phyloP scores from a whole-genome alignment of 352 stramenopile species.

The Globisporangium barbulae region DNA sequence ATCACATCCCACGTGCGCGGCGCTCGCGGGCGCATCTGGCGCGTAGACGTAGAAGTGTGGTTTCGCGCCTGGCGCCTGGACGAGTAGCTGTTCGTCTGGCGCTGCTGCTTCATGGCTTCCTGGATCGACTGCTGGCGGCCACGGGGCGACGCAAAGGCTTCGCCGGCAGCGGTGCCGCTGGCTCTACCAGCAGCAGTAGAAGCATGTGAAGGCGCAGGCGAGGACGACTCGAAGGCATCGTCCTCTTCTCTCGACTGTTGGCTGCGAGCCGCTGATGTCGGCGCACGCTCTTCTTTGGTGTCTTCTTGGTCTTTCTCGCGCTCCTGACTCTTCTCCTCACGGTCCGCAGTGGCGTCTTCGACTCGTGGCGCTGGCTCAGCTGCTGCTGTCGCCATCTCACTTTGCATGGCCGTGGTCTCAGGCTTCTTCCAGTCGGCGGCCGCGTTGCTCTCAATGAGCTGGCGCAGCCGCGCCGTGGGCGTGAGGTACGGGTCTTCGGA shows the following conservation, averaged over 20 bases:
- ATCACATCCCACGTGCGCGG: slow-evolving; percentile 67
- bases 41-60: neutral
- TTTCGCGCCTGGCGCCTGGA: neutral
- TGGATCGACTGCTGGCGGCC: slow-evolving; percentile 27
- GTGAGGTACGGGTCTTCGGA: slow-evolving; percentile 56
- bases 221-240: neutral
- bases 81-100: neutral
- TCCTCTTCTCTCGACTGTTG: neutral
- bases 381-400: neutral
- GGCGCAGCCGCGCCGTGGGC: slow-evolving; percentile 32
- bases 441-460: slow-evolving; percentile 38
- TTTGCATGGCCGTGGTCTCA: neutral
- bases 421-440: slow-evolving; percentile 8
- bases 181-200: neutral
- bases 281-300: neutral
- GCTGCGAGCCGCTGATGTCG: neutral
- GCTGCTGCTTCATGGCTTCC: slow-evolving; percentile 17
- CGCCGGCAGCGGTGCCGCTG: slow-evolving; percentile 3
- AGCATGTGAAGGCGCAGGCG: neutral
- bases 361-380: no score
- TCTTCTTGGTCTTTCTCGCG: neutral
- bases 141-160: slow-evolving; percentile 11
- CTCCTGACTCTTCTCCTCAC: neutral
- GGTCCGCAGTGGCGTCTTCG: neutral
- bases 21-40: slow-evolving; percentile 26